Evolutionary conservation across 192 early-diverging fungal species (phyloP), one percentile per base, ranked within the genome.

Genomic region (Backusella australiensis): DNA sequence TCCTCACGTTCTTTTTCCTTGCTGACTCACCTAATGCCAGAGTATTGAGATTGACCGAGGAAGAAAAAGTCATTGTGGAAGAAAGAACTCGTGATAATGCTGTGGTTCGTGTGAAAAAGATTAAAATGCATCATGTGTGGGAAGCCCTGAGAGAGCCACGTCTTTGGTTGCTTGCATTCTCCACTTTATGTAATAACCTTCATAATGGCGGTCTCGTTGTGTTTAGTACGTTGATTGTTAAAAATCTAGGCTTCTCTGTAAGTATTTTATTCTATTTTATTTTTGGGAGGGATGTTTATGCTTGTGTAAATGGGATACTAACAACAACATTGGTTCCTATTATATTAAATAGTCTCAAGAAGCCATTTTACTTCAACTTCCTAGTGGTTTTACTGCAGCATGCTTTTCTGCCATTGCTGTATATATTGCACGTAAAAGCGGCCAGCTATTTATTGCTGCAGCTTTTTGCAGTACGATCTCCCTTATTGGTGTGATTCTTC

Each of bases 1-100:
- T 74, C 4, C 14, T 73, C n/a, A 66, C 72, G 1, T 81, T 81
- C 67, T 81, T 81, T 17, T 78, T 81, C 29, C 34, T 81, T 17
- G 32, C 74, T 42, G 80, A 81, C 34, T 41, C 67, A n/a, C 73
- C 80, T 39, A 19, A 46, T n/a, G 46, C 73, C 3, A 23, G n/a
- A 23, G 19, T 65, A 34, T 71, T 74, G 15, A 42, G 46, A 32
- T 36, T 78, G 19, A 72, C 63, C 12, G 76, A 75, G 26, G 76
- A 75, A 44, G 72, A 81, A 69, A 77, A 81, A n/a, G 4, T 38
- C 11, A 77, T 81, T 14, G 52, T 81, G 1, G 71, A 74, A 41
- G 80, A 81, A 34, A 77, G 80, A 19, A 41, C 38, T 4, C 21
- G 29, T 6, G 80, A 81, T 42, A 81, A 77, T 67, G 74, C 63